These are phyloP conservation scores for Arthrobotrys iridis DNA, from an alignment of 2,329 filamentous ascomycete species.

Conservation along the genomic window DNA sequence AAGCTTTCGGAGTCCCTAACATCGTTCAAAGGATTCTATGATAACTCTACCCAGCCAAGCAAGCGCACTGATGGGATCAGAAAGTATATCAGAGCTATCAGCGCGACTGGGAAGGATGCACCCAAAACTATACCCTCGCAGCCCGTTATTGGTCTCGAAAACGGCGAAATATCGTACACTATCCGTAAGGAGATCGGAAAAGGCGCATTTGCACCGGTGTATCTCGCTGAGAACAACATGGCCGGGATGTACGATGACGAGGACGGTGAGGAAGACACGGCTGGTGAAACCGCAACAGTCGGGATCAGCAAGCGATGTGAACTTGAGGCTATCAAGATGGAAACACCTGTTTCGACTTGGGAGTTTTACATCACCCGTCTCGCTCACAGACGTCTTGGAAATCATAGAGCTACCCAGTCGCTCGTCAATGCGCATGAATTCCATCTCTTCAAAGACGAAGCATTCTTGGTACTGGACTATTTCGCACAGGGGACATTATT, in stretches of 20 bases:
- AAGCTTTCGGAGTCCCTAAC: conserved; percentile 77
- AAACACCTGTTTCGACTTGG: conserved; percentile 87
- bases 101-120: conserved; percentile 66
- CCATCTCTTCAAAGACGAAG: conserved; percentile 90
- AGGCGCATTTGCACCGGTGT: conserved; percentile 94
- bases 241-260: conserved; percentile 61
- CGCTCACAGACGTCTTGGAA: conserved; percentile 78
- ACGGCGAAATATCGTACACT: conserved; percentile 70
- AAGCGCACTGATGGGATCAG: conserved; percentile 79
- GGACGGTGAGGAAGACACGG: conserved; percentile 63
- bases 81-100: conserved; percentile 77
- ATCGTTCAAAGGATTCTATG: conserved; percentile 81
- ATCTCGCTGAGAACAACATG: conserved; percentile 80
- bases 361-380: conserved; percentile 96
- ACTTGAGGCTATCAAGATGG: conserved; percentile 93
- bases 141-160: conserved; percentile 39
- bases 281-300: conserved; percentile 68
- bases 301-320: conserved; percentile 63
- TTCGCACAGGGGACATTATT: conserved; percentile 89
- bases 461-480: conserved; percentile 87
- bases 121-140: conserved; percentile 43
- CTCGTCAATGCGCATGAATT: conserved; percentile 87
- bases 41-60: conserved; percentile 72
- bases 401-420: conserved; percentile 77
- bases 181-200: conserved; percentile 87